Evolutionary conservation across 805 yeast species (phyloP), one percentile per base, ranked within the genome.

Genomic region (Candida insectorum): DNA sequence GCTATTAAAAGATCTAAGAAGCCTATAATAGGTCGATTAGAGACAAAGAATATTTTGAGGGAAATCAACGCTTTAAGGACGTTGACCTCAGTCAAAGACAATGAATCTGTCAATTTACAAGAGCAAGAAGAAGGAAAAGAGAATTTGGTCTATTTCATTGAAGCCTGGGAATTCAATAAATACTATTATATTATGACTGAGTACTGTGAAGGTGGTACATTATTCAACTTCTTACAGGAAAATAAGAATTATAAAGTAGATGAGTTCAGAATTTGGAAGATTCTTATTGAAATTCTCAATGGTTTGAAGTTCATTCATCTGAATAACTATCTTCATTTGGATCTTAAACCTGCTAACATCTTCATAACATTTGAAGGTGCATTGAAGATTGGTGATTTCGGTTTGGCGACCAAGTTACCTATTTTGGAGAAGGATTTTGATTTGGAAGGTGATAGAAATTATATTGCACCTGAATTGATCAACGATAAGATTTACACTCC

Each of bases 251-350:
- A 85, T 19, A 80, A 81, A 47, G 69, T 93, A 32, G 98, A 93
- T 54, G 98, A 93, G 56, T 93, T 96, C 83, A 74, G 98, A 47
- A 89, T 91, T 25, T 93, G 98, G 98, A 93, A 93, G 62, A 91
- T 93, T 28, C 66, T 93, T 45, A 81, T 83, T 32, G 98, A 91
- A 54, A 69, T 89, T 12, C 60, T 86, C 26, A 70, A 77, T 49
- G 98, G 97, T 0, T 63, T 93, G 39, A 71, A 77, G 44, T 88
- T 78, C 54, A 80, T 93, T 30, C 98, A 93, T 54, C 72, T 69
- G 49, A 69, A 77, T 27, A 73, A 74, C 40, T 81, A 85, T 33
- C 65, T 89, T 31, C 98, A 93, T 60, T 64, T 93, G 34, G 98
- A 93, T 59, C 61, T 93, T 52, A 93, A 93, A 60, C 98, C 98